These are phyloP conservation scores for Aureobasidium mangrovei DNA, from an alignment of 2,329 filamentous ascomycete genomes.

Conservation along the genomic window DNA sequence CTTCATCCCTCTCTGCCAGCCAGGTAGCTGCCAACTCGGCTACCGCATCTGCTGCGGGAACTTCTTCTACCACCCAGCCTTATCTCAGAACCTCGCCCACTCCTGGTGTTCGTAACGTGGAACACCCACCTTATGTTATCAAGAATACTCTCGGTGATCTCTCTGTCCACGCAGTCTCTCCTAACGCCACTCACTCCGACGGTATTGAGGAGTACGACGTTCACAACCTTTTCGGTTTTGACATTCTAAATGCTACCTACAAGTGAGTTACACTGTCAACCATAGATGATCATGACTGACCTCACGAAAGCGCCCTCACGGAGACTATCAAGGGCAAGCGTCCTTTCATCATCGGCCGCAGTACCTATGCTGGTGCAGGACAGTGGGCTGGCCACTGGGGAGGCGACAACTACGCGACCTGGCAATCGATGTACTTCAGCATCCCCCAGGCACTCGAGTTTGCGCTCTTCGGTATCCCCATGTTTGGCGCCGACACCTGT, in stretches of 20 bases:
- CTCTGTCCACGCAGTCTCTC: slow-evolving; percentile 62
- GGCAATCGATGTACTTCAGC: slow-evolving; percentile 65
- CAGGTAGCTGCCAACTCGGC: slow-evolving; percentile 23
- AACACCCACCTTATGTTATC: slow-evolving; percentile 68
- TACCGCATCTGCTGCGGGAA: slow-evolving; percentile 19
- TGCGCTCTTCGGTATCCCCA: slow-evolving; percentile 64
- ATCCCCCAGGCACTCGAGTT: slow-evolving; percentile 73
- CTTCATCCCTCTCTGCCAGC: slow-evolving; percentile 43
- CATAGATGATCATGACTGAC: too few species aligned
- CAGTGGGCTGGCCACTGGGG: slow-evolving; percentile 76
- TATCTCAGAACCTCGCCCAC: slow-evolving; percentile 55
- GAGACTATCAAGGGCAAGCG: slow-evolving; percentile 57
- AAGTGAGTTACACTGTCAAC: slow-evolving; percentile 24
- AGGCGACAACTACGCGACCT: slow-evolving; percentile 58
- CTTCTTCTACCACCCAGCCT: slow-evolving; percentile 25
- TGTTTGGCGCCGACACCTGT: slow-evolving; percentile 64
- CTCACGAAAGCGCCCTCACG: slow-evolving; percentile 43
- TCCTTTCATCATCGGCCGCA: slow-evolving; percentile 76
- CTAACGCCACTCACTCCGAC: slow-evolving; percentile 68
- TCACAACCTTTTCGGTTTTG: slow-evolving; percentile 70
- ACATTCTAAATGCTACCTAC: slow-evolving; percentile 70
- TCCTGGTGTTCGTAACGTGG: slow-evolving; percentile 55
- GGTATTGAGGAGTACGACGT: slow-evolving; percentile 68
- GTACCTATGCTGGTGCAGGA: slow-evolving; percentile 70
- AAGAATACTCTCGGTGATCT: slow-evolving; percentile 66